Evolutionary conservation across 345 rosid species (phyloP), one percentile per base, ranked within the genome.

Genomic region (Draba incana): DNA sequence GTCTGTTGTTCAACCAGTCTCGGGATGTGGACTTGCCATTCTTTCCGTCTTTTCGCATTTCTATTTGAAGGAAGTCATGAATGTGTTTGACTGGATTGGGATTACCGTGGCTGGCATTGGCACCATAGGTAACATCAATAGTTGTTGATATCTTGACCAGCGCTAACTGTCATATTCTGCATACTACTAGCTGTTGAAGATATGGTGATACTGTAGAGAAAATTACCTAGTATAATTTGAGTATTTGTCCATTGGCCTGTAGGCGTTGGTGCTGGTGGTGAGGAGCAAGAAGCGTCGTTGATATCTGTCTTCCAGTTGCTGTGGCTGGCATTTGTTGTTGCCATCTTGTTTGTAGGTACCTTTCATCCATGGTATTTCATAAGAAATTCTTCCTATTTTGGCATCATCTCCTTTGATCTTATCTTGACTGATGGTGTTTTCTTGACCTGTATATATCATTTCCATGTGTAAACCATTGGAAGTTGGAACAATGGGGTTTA

Each of bases 211-310:
- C 4, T 57, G 7, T 60, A 16, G 51, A 14, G 47, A 55, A 66
- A 60, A 41, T 15, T 5, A 37, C 44, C 43, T 50, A 8, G 11
- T 3, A 57, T 38, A 5, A 10, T 39, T 33, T 28, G 75, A 71
- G 42, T 38, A 14, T 56, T 59, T 53, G 37, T 28, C 8, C 28
- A 13, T 54, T 39, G n/a, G 64, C 64, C 64, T 81, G 47, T 69
- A 92, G 98, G 99, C 62, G 98, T 94, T 77, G 98, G 98, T 74
- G 99, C 97, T 44, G 99, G 98, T 61, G 97, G 97, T 38, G 96
- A 89, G 76, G 98, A 85, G 80, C 99, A 89, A 74, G 76, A 80
- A 76, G 78, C 88, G 64, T 80, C 93, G 11, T 70, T 86, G 20
- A 74, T 89, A 78, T 94, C 98, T 23, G 72, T 88, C 60, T 79